These are phyloP conservation scores for Mycena haematopus DNA, from an alignment of 768 basidiomycete species.

Conservation along the genomic window DNA sequence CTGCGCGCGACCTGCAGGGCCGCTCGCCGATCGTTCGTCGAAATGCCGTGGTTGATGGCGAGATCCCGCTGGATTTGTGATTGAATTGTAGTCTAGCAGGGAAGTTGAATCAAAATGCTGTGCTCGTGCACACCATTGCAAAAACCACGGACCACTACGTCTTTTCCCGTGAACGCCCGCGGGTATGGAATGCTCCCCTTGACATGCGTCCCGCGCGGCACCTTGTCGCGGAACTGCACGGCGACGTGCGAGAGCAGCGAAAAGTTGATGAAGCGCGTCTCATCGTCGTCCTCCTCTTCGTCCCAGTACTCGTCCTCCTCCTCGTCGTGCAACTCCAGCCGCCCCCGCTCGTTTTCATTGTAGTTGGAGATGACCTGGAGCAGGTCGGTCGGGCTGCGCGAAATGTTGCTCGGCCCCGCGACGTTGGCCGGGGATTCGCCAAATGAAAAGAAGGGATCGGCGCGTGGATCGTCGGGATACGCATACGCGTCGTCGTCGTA, in stretches of 20 bases:
- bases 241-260: constrained; percentile 88
- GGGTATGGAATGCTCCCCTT: constrained; percentile 94
- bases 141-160: constrained; percentile 77
- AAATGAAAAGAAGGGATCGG: constrained; percentile 29
- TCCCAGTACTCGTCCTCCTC: constrained; percentile 58
- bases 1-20: constrained; percentile 90
- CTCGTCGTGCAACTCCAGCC: constrained; percentile 52
- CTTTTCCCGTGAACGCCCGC: constrained; percentile 91
- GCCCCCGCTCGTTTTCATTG: constrained; percentile 36
- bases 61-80: constrained; percentile 86
- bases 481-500: constrained; percentile 13
- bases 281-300: constrained; percentile 71
- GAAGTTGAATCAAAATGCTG: constrained; percentile 1
- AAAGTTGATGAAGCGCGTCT: constrained; percentile 85
- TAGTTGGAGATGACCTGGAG: constrained; percentile 40
- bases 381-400: constrained; percentile 36
- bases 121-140: not conserved
- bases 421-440: constrained; percentile 25
- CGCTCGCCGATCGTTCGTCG: constrained; percentile 79
- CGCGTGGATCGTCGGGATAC: constrained; percentile 20
- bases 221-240: constrained; percentile 87
- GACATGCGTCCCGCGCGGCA: constrained; percentile 84
- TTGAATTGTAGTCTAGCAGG: constrained; percentile 81
- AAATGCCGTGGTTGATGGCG: constrained; percentile 73
- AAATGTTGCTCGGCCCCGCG: constrained; percentile 30